A percentile compares a stretch with the other conserved stretches of the same genome.
These are phyloP conservation scores for Neophaeococcomyces aloes DNA, from an alignment of 2,329 filamentous ascomycete species.

Conservation along the genomic window DNA sequence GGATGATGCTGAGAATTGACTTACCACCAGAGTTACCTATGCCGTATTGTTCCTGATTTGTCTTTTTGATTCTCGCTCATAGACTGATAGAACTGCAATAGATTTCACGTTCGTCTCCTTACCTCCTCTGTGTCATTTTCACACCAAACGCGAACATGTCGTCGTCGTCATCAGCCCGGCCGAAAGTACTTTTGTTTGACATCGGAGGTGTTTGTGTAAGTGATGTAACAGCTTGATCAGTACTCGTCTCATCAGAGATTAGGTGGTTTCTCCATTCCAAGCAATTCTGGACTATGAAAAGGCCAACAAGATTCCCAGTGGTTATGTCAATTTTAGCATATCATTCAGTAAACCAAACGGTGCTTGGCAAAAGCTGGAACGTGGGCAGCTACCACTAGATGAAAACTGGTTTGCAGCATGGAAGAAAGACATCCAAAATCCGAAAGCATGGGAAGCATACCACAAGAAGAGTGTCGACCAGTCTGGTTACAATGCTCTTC, in stretches of 20 bases:
- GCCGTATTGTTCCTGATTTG: no score
- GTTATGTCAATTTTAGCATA: conserved; percentile 88
- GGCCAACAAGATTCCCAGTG: conserved; percentile 62
- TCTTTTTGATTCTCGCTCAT: no score
- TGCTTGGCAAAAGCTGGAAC: conserved; percentile 80
- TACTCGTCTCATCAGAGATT: not conserved
- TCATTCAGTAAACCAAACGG: conserved; percentile 66
- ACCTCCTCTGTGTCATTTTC: no score
- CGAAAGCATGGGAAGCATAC: conserved; percentile 58
- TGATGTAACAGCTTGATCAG: conserved; percentile 21
- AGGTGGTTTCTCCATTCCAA: conserved; percentile 89
- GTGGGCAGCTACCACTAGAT: conserved; percentile 68
- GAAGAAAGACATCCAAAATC: conserved; percentile 58
- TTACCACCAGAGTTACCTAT: no score
- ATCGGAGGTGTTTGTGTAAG: conserved; percentile 94
- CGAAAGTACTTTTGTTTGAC: conserved; percentile 78
- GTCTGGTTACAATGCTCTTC: conserved; percentile 29
- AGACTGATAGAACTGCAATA: no score
- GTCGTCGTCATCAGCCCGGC: conserved; percentile 28
- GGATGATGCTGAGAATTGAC: not conserved
- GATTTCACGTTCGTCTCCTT: no score
- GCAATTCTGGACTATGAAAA: conserved; percentile 86
- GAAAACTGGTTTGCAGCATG: conserved; percentile 66
- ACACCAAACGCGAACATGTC: conserved; percentile 17
- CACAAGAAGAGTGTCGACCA: conserved; percentile 27